Percentiles rank a stretch among this genome's conserved stretches.
Evolutionary conservation across 495 filamentous ascomycete genomes (phyloP).

Genomic region (Aspergillus mulundensis): DNA sequence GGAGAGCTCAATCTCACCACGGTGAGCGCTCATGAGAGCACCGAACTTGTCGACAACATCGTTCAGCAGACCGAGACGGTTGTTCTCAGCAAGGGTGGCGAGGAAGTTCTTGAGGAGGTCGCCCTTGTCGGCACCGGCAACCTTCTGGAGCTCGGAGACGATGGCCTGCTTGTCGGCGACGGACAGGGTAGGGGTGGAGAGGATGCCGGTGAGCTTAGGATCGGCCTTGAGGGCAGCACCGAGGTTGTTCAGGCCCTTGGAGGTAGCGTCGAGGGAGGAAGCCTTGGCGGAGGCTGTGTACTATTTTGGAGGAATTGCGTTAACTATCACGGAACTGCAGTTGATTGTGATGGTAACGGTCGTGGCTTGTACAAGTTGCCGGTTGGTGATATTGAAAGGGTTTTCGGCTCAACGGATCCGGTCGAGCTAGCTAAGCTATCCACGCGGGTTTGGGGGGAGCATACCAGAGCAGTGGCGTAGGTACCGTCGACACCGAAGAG

Average conservation of each 20-base stretch:
- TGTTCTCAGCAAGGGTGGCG: slow-evolving; percentile 85
- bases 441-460: slow-evolving; percentile 24
- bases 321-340: slow-evolving; percentile 5
- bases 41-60: slow-evolving; percentile 83
- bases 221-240: slow-evolving; percentile 71
- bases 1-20: slow-evolving; percentile 86
- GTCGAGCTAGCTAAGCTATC: not conserved
- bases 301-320: slow-evolving; percentile 41
- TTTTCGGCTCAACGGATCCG: slow-evolving; percentile 15
- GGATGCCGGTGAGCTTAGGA: slow-evolving; percentile 67
- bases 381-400: slow-evolving; percentile 3
- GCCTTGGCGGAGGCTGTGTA: slow-evolving; percentile 94
- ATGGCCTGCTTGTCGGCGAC: slow-evolving; percentile 76
- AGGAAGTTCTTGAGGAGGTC: slow-evolving; percentile 94
- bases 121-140: slow-evolving; percentile 62
- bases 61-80: slow-evolving; percentile 78
- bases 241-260: slow-evolving; percentile 69
- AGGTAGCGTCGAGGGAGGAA: slow-evolving; percentile 72
- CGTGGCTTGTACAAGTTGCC: not conserved
- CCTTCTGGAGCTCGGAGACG: slow-evolving; percentile 77
- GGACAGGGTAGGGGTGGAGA: slow-evolving; percentile 75
- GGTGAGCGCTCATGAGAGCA: slow-evolving; percentile 79
- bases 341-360: not conserved
- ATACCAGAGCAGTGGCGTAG: slow-evolving; percentile 96
- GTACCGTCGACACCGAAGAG: slow-evolving; percentile 96